Percentiles rank a stretch among this genome's conserved stretches.
Evolutionary conservation across 495 filamentous ascomycete species (phyloP).

Genomic region (Viridothelium virens): DNA sequence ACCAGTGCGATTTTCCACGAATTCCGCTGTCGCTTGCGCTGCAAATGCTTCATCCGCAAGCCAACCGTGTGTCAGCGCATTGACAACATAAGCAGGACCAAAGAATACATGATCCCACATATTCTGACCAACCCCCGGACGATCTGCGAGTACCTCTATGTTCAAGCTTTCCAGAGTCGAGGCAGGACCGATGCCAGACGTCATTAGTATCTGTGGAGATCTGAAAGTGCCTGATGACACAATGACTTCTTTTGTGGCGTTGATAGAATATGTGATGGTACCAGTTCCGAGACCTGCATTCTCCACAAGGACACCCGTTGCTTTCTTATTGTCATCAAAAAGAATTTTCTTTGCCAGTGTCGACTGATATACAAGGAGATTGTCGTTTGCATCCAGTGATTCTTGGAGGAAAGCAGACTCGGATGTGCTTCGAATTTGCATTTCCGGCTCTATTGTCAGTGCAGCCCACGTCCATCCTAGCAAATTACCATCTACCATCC

Average conservation of each 20-base stretch:
- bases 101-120: slow-evolving; percentile 40
- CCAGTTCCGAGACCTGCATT: slow-evolving; percentile 18
- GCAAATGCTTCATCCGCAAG: slow-evolving; percentile 36
- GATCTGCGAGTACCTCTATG: slow-evolving; percentile 35
- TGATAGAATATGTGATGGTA: slow-evolving; percentile 34
- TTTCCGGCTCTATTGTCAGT: slow-evolving; percentile 27
- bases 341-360: slow-evolving; percentile 36
- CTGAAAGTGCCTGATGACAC: slow-evolving; percentile 25
- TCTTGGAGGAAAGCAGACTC: slow-evolving; percentile 22
- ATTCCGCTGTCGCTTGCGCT: slow-evolving; percentile 20
- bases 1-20: slow-evolving; percentile 30
- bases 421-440: slow-evolving; percentile 22
- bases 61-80: slow-evolving; percentile 20
- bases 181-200: slow-evolving; percentile 21
- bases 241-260: slow-evolving; percentile 29
- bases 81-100: slow-evolving; percentile 14
- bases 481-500: slow-evolving; percentile 29
- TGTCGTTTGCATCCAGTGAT: slow-evolving; percentile 18
- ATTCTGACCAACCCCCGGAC: slow-evolving; percentile 48
- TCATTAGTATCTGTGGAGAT: slow-evolving; percentile 26
- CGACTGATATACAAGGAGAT: slow-evolving; percentile 29
- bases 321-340: slow-evolving; percentile 29
- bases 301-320: slow-evolving; percentile 34
- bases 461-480: slow-evolving; percentile 30
- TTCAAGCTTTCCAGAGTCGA: slow-evolving; percentile 17